Percentiles rank a stretch among this genome's conserved stretches.
Evolutionary conservation across 2,329 filamentous ascomycete genomes (phyloP).

Genomic region (Cytospora schulzeri): DNA sequence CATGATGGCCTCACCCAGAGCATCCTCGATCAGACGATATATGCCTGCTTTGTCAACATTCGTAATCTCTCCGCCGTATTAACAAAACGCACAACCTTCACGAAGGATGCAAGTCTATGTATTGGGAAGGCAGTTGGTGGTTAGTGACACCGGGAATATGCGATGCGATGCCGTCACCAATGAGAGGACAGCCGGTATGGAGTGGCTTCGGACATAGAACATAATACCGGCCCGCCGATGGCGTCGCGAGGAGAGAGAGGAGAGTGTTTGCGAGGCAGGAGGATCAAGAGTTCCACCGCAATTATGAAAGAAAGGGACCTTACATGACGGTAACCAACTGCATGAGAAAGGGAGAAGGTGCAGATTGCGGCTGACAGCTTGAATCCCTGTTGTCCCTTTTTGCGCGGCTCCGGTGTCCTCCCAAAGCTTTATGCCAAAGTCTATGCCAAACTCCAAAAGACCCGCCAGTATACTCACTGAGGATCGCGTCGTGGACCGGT

Average conservation of each 20-base stretch:
- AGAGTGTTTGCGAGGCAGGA: not conserved
- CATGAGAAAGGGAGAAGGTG: not conserved
- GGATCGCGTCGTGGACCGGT: not conserved
- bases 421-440: not conserved
- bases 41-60: not conserved
- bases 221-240: too few species aligned
- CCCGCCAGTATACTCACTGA: not conserved
- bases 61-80: not conserved
- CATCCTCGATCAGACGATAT: not conserved
- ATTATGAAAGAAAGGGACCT: not conserved
- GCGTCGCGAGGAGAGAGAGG: too few species aligned
- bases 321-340: not conserved
- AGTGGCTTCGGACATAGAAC: too few species aligned
- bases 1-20: not conserved
- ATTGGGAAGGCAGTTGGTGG: not conserved
- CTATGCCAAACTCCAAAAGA: not conserved
- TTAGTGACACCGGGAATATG: not conserved
- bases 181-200: not conserved
- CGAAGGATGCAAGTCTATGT: not conserved
- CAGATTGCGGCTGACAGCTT: not conserved
- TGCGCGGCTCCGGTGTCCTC: not conserved
- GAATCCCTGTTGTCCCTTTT: not conserved
- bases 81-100: not conserved
- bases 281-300: too few species aligned
- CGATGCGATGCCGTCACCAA: not conserved